phyloP scores from a whole-genome alignment of 2,329 filamentous ascomycete genomes.

The Sclerotinia trifoliorum region DNA sequence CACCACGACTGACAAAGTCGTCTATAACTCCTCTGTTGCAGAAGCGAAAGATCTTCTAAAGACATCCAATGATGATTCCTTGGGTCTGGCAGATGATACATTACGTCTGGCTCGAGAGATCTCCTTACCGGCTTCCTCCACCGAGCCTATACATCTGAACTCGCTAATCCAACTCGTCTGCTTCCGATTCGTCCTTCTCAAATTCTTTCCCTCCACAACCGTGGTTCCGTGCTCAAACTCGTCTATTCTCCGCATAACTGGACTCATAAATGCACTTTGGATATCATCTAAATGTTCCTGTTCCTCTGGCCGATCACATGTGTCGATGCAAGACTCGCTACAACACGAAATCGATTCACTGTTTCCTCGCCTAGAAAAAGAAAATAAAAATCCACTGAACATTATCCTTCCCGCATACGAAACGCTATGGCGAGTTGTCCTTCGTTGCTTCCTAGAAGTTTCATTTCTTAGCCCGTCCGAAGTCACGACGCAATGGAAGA shows the following conservation, averaged over 20 bases:
- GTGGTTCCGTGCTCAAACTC: background rate
- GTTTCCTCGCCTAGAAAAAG: background rate
- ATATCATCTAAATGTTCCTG: conserved; percentile 16
- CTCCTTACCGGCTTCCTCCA: background rate
- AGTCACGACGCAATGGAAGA: background rate
- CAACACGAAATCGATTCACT: background rate
- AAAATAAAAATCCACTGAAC: conserved; percentile 21
- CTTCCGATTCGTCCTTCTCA: conserved; percentile 14
- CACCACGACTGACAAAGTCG: background rate
- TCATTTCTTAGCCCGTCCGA: background rate
- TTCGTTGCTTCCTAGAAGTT: conserved; percentile 22
- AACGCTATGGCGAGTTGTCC: conserved; percentile 24
- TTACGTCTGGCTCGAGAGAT: background rate
- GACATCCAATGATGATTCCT: background rate
- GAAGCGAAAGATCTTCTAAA: background rate
- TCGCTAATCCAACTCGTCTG: conserved; percentile 15
- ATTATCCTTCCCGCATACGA: conserved; percentile 26
- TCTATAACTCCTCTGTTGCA: background rate
- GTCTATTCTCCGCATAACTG: background rate
- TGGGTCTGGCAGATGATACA: background rate
- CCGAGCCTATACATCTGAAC: background rate
- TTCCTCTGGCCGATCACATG: background rate
- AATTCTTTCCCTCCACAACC: background rate
- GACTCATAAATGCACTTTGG: conserved; percentile 19
- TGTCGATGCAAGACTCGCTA: background rate